Conservation (phyloP, 2,329 filamentous ascomycete genomes). For the Paecilomyces fulvus region DNA sequence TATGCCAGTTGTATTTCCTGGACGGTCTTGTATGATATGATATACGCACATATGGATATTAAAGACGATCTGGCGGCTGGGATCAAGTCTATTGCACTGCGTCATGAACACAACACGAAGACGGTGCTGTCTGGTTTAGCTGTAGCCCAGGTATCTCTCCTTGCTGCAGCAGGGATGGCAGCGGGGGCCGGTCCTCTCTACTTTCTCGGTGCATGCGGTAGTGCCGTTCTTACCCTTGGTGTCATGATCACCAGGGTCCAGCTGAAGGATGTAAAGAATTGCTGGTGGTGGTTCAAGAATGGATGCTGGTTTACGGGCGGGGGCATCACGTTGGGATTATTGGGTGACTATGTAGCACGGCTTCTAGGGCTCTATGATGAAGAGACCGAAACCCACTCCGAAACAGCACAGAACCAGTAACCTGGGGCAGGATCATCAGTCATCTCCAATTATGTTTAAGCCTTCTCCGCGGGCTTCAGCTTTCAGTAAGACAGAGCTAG, state of each 20-base stretch:
- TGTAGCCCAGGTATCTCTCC: slow-evolving; percentile 32
- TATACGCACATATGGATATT: slow-evolving; percentile 46
- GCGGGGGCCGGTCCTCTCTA: slow-evolving; percentile 51
- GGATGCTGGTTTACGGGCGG: slow-evolving; percentile 56
- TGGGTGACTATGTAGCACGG: slow-evolving; percentile 44
- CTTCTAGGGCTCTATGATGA: slow-evolving; percentile 18
- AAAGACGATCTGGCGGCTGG: slow-evolving; percentile 42
- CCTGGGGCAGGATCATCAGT: not conserved
- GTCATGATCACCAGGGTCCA: slow-evolving; percentile 53
- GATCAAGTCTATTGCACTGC: slow-evolving; percentile 44
- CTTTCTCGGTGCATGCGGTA: slow-evolving; percentile 50
- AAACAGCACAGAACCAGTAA: not conserved
- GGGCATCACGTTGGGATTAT: slow-evolving; percentile 47
- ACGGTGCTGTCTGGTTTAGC: slow-evolving; percentile 34
- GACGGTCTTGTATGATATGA: slow-evolving; percentile 44
- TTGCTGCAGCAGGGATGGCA: slow-evolving; percentile 36
- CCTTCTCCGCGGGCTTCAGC: not conserved
- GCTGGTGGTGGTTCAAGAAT: slow-evolving; percentile 58
- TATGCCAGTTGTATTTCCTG: slow-evolving; percentile 42
- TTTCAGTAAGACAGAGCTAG: not conserved
- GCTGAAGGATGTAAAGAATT: slow-evolving; percentile 48
- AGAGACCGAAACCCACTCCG: not conserved
- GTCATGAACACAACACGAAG: slow-evolving; percentile 41
- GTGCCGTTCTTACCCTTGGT: slow-evolving; percentile 45
- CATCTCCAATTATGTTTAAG: not conserved